Percentiles rank a stretch among this genome's conserved stretches.
Conservation (phyloP, 2,329 filamentous ascomycete species). For the Podosphaera aphanis region DNA sequence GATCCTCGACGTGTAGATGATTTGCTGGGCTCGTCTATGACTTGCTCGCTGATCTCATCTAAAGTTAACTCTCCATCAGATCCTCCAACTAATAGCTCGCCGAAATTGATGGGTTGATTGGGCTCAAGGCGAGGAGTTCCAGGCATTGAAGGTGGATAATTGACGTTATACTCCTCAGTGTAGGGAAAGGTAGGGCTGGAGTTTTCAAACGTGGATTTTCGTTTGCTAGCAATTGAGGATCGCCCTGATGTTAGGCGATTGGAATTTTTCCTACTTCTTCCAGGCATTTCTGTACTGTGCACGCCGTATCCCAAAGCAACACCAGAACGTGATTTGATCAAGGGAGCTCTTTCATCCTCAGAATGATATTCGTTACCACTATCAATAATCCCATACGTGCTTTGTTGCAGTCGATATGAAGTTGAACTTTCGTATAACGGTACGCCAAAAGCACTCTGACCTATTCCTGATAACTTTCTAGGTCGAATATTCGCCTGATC, state of each 20-base stretch:
- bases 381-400: slow-evolving; percentile 15
- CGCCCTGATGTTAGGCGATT: slow-evolving; percentile 14
- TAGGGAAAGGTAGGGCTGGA: slow-evolving; percentile 7
- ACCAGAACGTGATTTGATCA: slow-evolving; percentile 22
- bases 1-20: slow-evolving; percentile 9
- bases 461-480: slow-evolving; percentile 32
- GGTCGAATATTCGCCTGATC: slow-evolving; percentile 30
- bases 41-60: slow-evolving; percentile 8
- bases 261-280: slow-evolving; percentile 19
- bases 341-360: slow-evolving; percentile 27
- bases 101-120: slow-evolving; percentile 31
- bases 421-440: slow-evolving; percentile 15
- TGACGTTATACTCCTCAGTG: slow-evolving; percentile 34
- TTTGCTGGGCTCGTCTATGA: slow-evolving; percentile 15
- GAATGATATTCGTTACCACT: slow-evolving; percentile 24
- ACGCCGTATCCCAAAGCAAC: slow-evolving; percentile 6
- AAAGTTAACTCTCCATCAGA: slow-evolving; percentile 5
- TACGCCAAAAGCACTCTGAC: slow-evolving; percentile 17
- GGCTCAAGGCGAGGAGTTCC: slow-evolving; percentile 31
- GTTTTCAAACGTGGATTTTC: slow-evolving; percentile 12
- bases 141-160: slow-evolving; percentile 45
- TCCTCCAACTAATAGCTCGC: slow-evolving; percentile 46
- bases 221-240: slow-evolving; percentile 22
- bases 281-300: background rate
- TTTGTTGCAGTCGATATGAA: slow-evolving; percentile 16